Evolutionary conservation across 129 eudicot genomes (phyloP).

Genomic region (Pittosporum tobira): DNA sequence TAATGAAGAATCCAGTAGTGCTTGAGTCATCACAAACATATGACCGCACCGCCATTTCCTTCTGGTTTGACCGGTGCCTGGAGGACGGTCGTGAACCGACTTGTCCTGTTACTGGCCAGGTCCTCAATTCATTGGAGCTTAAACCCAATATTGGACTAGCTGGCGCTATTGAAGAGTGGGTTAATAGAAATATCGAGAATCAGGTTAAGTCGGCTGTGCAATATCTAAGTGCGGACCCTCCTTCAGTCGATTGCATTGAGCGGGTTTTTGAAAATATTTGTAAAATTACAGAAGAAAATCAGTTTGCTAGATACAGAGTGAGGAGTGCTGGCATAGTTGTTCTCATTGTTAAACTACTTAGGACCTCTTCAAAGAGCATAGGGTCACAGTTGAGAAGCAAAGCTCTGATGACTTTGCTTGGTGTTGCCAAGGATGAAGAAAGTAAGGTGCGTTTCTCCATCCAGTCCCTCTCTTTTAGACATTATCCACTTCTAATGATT

Average conservation of each 20-base stretch:
- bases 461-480: not conserved
- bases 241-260: slow-evolving; percentile 20
- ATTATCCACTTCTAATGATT: not conserved
- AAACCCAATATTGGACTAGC: slow-evolving; percentile 43
- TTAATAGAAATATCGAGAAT: slow-evolving; percentile 32
- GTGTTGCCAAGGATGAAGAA: slow-evolving; percentile 39
- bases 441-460: slow-evolving; percentile 24
- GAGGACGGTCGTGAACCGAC: slow-evolving; percentile 38
- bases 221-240: slow-evolving; percentile 20
- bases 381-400: slow-evolving; percentile 31
- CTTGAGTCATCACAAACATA: slow-evolving; percentile 38
- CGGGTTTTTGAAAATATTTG: slow-evolving; percentile 18
- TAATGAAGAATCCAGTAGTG: slow-evolving; percentile 45
- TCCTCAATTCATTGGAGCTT: slow-evolving; percentile 30
- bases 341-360: slow-evolving; percentile 19
- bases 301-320: slow-evolving; percentile 29
- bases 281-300: slow-evolving; percentile 34
- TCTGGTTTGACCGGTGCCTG: slow-evolving; percentile 37
- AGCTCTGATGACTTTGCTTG: slow-evolving; percentile 27
- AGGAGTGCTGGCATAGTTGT: slow-evolving; percentile 29
- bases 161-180: slow-evolving; percentile 46
- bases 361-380: slow-evolving; percentile 20
- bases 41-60: slow-evolving; percentile 33
- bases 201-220: slow-evolving; percentile 21
- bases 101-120: slow-evolving; percentile 40